Conservation (phyloP, 2,329 filamentous ascomycete species). For the Stagonosporopsis vannaccii region DNA sequence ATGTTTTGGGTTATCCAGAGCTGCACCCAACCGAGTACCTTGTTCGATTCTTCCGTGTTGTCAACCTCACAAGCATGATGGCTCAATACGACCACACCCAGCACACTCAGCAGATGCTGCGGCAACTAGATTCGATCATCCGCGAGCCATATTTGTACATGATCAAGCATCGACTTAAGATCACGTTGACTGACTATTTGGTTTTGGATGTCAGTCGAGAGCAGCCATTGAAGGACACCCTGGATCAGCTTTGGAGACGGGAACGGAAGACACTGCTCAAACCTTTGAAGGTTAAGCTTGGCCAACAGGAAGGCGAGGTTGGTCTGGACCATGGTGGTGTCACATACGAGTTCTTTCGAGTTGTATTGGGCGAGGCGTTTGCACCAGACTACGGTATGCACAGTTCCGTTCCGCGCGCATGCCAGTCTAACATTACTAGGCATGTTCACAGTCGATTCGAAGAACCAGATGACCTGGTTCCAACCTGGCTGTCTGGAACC, state of each 20-base stretch:
- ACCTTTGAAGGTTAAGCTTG: slow-evolving; percentile 87
- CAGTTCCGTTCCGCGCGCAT: not conserved
- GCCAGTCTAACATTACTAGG: slow-evolving; percentile 49
- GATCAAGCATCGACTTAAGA: slow-evolving; percentile 44
- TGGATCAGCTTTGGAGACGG: slow-evolving; percentile 89
- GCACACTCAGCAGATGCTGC: slow-evolving; percentile 38
- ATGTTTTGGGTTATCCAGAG: slow-evolving; percentile 82
- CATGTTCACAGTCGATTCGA: slow-evolving; percentile 78
- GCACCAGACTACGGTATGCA: slow-evolving; percentile 73
- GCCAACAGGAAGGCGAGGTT: slow-evolving; percentile 80
- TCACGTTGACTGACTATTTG: slow-evolving; percentile 50
- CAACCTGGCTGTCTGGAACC: slow-evolving; percentile 81
- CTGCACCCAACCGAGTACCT: slow-evolving; percentile 77
- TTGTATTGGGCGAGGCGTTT: slow-evolving; percentile 81
- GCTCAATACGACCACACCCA: slow-evolving; percentile 68
- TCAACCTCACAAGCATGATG: slow-evolving; percentile 89
- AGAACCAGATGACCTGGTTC: slow-evolving; percentile 87
- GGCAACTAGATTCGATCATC: slow-evolving; percentile 34
- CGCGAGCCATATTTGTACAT: slow-evolving; percentile 32
- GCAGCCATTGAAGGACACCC: slow-evolving; percentile 55
- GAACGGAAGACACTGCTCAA: slow-evolving; percentile 82
- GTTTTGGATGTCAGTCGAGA: slow-evolving; percentile 55
- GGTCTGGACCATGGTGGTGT: slow-evolving; percentile 94
- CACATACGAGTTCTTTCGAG: slow-evolving; percentile 93
- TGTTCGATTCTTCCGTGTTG: slow-evolving; percentile 83